These are phyloP conservation scores for Thoreauomyces humboldtii DNA, from an alignment of 192 early-diverging fungal genomes.

Conservation along the genomic window DNA sequence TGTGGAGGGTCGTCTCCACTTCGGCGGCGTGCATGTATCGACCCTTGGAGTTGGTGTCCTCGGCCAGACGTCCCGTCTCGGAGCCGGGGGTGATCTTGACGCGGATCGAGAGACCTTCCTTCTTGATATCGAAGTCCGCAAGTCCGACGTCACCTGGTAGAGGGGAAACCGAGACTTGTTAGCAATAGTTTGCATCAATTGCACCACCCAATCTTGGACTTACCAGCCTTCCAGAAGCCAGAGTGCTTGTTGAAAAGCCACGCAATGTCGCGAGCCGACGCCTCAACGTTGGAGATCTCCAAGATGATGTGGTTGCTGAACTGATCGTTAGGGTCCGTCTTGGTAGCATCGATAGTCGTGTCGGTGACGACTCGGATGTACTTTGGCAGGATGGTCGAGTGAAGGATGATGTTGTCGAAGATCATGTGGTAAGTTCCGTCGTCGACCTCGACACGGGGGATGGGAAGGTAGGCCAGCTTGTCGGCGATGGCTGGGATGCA, in stretches of 20 bases:
- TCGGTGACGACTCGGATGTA: slow-evolving; percentile 30
- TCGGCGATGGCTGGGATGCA: slow-evolving; percentile 43
- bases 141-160: slow-evolving; percentile 34
- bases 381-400: slow-evolving; percentile 36
- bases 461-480: slow-evolving; percentile 46
- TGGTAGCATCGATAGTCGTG: slow-evolving; percentile 29
- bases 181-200: too few species aligned
- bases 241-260: slow-evolving; percentile 36
- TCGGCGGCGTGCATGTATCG: slow-evolving; percentile 20
- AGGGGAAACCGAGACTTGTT: too few species aligned
- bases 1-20: slow-evolving; percentile 22
- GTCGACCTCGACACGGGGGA: slow-evolving; percentile 47
- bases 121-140: slow-evolving; percentile 31
- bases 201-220: too few species aligned
- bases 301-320: slow-evolving; percentile 21
- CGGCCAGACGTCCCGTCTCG: slow-evolving; percentile 11
- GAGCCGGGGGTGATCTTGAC: slow-evolving; percentile 20
- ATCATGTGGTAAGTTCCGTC: slow-evolving; percentile 37
- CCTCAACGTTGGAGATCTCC: slow-evolving; percentile 23
- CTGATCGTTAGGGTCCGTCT: slow-evolving; percentile 19
- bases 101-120: slow-evolving; percentile 17
- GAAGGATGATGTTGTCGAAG: slow-evolving; percentile 39
- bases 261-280: slow-evolving; percentile 28
- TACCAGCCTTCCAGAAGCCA: slow-evolving; percentile 32
- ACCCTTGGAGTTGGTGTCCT: neutral